Conservation (phyloP, 2,329 filamentous ascomycete species). For the Aureobasidium pullulans region DNA sequence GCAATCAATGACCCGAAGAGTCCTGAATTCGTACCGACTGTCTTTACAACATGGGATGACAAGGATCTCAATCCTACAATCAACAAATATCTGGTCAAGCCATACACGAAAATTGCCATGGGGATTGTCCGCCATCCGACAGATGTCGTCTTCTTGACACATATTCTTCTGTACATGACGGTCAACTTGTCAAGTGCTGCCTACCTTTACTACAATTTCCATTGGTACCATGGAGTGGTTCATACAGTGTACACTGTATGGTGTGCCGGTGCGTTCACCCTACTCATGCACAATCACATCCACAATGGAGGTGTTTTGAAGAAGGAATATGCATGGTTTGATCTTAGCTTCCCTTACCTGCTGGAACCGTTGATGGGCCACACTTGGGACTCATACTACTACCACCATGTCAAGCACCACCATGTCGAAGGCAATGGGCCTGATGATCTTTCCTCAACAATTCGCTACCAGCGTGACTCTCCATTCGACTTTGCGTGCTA, state of each 20-base stretch:
- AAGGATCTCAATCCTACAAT: slow-evolving; percentile 37
- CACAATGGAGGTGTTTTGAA: slow-evolving; percentile 64
- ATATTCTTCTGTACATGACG: slow-evolving; percentile 63
- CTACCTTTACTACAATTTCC: slow-evolving; percentile 58
- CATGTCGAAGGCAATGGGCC: slow-evolving; percentile 77
- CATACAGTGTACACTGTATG: slow-evolving; percentile 60
- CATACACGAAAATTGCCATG: slow-evolving; percentile 52
- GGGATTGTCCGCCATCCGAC: slow-evolving; percentile 56
- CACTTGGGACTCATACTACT: slow-evolving; percentile 79
- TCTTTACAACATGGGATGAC: slow-evolving; percentile 47
- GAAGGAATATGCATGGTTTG: slow-evolving; percentile 49
- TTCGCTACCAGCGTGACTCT: slow-evolving; percentile 68
- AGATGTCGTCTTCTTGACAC: slow-evolving; percentile 72
- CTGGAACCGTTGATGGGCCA: slow-evolving; percentile 72
- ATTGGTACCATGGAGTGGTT: slow-evolving; percentile 57
- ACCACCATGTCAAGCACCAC: slow-evolving; percentile 81
- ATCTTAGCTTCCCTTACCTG: slow-evolving; percentile 63
- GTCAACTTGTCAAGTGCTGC: slow-evolving; percentile 64
- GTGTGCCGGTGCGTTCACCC: slow-evolving; percentile 66
- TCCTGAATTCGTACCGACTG: slow-evolving; percentile 47
- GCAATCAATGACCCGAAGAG: slow-evolving; percentile 43
- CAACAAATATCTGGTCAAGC: slow-evolving; percentile 47
- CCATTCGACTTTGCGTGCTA: slow-evolving; percentile 62
- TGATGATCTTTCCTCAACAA: slow-evolving; percentile 66
- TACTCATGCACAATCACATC: slow-evolving; percentile 81